Evolutionary conservation across 2,329 filamentous ascomycete species (phyloP), one percentile per base, ranked within the genome.

Genomic region (Pseudogymnoascus sp.): DNA sequence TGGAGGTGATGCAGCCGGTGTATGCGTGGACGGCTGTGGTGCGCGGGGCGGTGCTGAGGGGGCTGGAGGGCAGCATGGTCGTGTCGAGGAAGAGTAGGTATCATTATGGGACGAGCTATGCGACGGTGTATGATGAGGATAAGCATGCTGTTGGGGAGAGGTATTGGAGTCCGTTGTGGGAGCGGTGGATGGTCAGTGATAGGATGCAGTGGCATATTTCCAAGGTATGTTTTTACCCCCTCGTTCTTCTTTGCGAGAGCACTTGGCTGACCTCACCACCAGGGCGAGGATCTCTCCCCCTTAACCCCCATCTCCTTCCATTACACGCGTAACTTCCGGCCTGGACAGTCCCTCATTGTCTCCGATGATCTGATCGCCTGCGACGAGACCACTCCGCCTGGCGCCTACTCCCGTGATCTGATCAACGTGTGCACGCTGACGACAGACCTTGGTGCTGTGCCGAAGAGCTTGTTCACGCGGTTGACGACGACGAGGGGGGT

Each of bases 191-290:
- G 88, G 89, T 93, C 6, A 86, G 83, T 53, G 88, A 93, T 73
- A 81, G 89, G 59, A 92, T 93, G 88, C 88, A 91, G 75, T 93
- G 90, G 90, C 89, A 92, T 74, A 90, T 92, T 72, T 84, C 86
- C 65, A 91, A 91, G 82, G 87, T 86, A 70, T 68, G 79, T 75
- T 63, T 50, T 2, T 63, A 5, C 19, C 19, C 8, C 60, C 26
- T 19, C 16, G 16, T 26, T 40, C 29, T 4, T n/a, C 33, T 2
- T 8, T 19, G 5, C 13, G 24, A 26, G 29, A 29, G 21, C n/a
- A 7, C 24, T 19, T 14, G 6, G 26, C 67, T 69, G 24, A 68
- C 35, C 35, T 63, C 16, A 61, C 64, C 21, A 29, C 64, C 66
- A 89, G 86, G 89, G 88, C 64, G 88, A 91, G 68, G 83, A 88